Evolutionary conservation across 495 filamentous ascomycete species (phyloP).

Genomic region (Penicillium fimorum): DNA sequence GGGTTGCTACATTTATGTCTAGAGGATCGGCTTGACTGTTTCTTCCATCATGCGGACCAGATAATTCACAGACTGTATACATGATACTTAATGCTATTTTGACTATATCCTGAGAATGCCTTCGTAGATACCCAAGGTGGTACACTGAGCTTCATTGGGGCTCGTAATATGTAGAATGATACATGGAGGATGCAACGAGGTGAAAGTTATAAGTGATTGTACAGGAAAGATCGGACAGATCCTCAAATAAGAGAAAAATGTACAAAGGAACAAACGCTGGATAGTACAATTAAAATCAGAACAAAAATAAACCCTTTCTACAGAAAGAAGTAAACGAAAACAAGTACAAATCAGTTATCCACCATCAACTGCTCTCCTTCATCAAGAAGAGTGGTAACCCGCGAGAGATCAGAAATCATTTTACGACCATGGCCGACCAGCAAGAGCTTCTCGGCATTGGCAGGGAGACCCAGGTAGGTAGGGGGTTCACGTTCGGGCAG

Average conservation of each 20-base stretch:
- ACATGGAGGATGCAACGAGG: background rate
- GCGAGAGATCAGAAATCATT: constrained; percentile 80
- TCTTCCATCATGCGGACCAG: constrained; percentile 19
- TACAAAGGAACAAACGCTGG: constrained; percentile 16
- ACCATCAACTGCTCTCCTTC: constrained; percentile 91
- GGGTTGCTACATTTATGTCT: constrained; percentile 26
- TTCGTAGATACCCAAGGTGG: background rate
- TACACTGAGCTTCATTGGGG: background rate
- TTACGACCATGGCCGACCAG: constrained; percentile 84
- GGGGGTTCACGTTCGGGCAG: constrained; percentile 95
- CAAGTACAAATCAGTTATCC: constrained; percentile 43
- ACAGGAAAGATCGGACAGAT: constrained; percentile 1
- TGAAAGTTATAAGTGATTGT: constrained; percentile 17
- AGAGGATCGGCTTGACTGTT: constrained; percentile 17
- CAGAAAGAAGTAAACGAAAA: constrained; percentile 5
- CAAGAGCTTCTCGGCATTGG: constrained; percentile 94
- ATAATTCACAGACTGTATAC: constrained; percentile 39
- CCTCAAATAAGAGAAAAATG: constrained; percentile 4
- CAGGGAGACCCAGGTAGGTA: constrained; percentile 92
- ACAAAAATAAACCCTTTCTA: constrained; percentile 5
- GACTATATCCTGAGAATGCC: constrained; percentile 15
- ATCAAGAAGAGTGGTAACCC: constrained; percentile 81
- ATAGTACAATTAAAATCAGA: constrained; percentile 16
- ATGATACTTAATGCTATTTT: constrained; percentile 40
- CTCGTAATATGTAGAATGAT: background rate